Percentiles rank a stretch among this genome's conserved stretches.
Conservation (phyloP, 805 yeast species). For the Cyberlindnera mrakii region DNA sequence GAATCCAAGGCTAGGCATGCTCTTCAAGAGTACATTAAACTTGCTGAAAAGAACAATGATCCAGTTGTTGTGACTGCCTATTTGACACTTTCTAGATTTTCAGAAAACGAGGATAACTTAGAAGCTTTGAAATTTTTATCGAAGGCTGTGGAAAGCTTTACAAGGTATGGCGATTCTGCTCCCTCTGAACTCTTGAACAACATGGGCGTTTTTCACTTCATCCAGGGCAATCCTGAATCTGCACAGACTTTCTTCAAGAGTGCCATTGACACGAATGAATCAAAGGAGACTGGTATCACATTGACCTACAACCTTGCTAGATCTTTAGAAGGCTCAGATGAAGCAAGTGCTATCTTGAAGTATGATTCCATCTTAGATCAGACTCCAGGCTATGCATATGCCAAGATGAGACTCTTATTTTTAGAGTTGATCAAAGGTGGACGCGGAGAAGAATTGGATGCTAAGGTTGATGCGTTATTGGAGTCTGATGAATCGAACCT, state of each 20-base stretch:
- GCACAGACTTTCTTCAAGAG: constrained; percentile 51
- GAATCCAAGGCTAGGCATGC: constrained; percentile 48
- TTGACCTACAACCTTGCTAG: constrained; percentile 73
- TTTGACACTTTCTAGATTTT: constrained; percentile 60
- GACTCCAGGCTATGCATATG: constrained; percentile 69
- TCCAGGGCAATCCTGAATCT: constrained; percentile 51
- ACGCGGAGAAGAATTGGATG: constrained; percentile 36
- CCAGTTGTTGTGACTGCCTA: constrained; percentile 59
- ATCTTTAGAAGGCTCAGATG: constrained; percentile 44
- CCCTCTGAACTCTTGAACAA: constrained; percentile 69
- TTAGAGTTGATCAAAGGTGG: constrained; percentile 44
- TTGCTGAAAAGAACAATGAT: constrained; percentile 54
- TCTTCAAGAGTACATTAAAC: constrained; percentile 64
- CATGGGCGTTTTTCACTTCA: constrained; percentile 75
- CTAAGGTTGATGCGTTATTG: constrained; percentile 51
- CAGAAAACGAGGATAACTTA: constrained; percentile 61
- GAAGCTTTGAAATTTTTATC: constrained; percentile 60
- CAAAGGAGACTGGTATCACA: constrained; percentile 35
- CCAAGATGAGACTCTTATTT: constrained; percentile 65
- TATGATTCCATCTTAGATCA: constrained; percentile 53
- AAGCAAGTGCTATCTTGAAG: constrained; percentile 18
- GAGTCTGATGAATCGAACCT: constrained; percentile 50
- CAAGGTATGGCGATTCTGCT: constrained; percentile 26
- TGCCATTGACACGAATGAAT: constrained; percentile 39
- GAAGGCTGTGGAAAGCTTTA: constrained; percentile 49